Evolutionary conservation across 225 moss, liverwort and hornwort genomes (phyloP).

Genomic region (Sphagnum tenellum): DNA sequence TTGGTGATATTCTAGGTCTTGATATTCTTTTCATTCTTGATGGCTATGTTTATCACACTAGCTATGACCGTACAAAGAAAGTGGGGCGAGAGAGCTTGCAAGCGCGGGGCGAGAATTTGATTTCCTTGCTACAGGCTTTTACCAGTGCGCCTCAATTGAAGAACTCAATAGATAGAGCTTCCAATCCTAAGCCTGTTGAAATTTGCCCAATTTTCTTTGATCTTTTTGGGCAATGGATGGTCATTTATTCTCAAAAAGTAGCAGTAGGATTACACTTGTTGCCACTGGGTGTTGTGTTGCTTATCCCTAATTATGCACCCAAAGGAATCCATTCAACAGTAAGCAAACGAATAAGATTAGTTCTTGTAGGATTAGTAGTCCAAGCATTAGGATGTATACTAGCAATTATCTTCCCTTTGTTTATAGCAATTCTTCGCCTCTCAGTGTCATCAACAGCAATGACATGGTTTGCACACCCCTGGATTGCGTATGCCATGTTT

Average conservation of each 20-base stretch:
- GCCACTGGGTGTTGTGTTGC: constrained; percentile 55
- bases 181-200: constrained; percentile 36
- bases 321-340: constrained; percentile 53
- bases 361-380: constrained; percentile 51
- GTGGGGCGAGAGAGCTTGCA: constrained; percentile 83
- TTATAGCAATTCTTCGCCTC: constrained; percentile 65
- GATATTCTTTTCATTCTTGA: constrained; percentile 82
- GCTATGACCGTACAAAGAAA: constrained; percentile 67
- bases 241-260: constrained; percentile 72
- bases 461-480: constrained; percentile 91
- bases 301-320: constrained; percentile 41
- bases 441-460: constrained; percentile 70
- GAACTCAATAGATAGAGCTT: constrained; percentile 45
- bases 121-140: constrained; percentile 69
- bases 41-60: constrained; percentile 86
- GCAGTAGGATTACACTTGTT: constrained; percentile 64
- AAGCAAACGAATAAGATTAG: constrained; percentile 37
- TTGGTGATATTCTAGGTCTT: constrained; percentile 81
- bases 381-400: constrained; percentile 42
- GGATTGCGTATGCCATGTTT: constrained; percentile 86
- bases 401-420: constrained; percentile 54
- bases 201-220: constrained; percentile 84
- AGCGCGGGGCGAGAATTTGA: constrained; percentile 88
- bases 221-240: constrained; percentile 68
- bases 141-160: constrained; percentile 84